phyloP scores from a whole-genome alignment of 176 grass and related monocot genomes.

The Musa acuminata region DNA sequence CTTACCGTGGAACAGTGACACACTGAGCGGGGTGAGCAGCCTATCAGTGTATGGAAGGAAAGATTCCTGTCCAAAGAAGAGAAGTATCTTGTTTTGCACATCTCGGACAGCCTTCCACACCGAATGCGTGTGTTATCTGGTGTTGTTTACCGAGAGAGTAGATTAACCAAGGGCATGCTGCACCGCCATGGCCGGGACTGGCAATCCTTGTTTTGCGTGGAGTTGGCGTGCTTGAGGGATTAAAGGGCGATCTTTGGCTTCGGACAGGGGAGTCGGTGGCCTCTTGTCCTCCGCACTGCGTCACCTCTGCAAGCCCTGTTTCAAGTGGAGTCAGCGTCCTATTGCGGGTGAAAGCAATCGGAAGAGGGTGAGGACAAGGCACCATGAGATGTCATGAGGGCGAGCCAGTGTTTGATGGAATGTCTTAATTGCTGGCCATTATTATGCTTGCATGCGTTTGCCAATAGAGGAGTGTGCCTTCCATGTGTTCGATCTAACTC shows the following conservation, averaged over 20 bases:
- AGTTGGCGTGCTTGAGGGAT: not conserved
- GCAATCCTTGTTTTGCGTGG: not conserved
- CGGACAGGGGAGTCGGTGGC: not conserved
- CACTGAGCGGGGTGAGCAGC: too few species aligned
- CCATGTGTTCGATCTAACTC: too few species aligned
- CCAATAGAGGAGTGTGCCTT: too few species aligned
- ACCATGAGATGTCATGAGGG: not conserved
- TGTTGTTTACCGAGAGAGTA: too few species aligned
- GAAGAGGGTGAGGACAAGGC: not conserved
- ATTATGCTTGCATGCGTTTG: too few species aligned
- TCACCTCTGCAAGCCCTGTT: not conserved
- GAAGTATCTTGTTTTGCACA: not conserved
- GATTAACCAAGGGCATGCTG: too few species aligned
- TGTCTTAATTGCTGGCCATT: too few species aligned
- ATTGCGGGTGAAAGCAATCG: not conserved
- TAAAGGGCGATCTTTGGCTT: not conserved
- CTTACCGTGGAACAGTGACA: not conserved
- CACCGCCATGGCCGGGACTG: not conserved
- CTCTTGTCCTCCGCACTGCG: not conserved
- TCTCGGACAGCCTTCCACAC: too few species aligned
- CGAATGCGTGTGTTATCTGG: too few species aligned
- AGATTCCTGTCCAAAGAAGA: not conserved
- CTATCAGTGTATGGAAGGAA: too few species aligned
- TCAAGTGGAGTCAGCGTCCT: not conserved
- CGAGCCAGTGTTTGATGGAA: too few species aligned